Percentiles rank a stretch among this genome's conserved stretches.
phyloP scores from a whole-genome alignment of 2,329 filamentous ascomycete species.

The Teratosphaeria gauchensis region DNA sequence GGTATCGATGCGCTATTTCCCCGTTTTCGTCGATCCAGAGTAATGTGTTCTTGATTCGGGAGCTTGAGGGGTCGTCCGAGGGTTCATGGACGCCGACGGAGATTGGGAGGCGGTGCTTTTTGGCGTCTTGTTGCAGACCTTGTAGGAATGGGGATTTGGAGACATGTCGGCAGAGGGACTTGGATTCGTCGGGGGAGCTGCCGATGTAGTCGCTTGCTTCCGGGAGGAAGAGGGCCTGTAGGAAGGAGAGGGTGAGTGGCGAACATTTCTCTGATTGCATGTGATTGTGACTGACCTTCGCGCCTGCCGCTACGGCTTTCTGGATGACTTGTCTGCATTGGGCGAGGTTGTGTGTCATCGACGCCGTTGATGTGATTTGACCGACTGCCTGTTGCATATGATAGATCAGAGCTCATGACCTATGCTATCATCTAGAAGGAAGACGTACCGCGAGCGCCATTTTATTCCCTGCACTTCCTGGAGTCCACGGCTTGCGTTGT shows the following conservation, averaged over 20 bases:
- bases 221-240: conserved; percentile 72
- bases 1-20: conserved; percentile 56
- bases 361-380: conserved; percentile 78
- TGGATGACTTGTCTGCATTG: conserved; percentile 65
- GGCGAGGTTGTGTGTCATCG: conserved; percentile 66
- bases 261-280: not conserved
- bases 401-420: not conserved
- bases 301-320: conserved; percentile 65
- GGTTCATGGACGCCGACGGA: conserved; percentile 85
- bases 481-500: conserved; percentile 4
- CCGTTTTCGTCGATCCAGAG: conserved; percentile 58
- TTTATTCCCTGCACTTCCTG: conserved; percentile 1
- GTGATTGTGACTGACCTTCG: conserved; percentile 49
- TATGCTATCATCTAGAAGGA: not conserved
- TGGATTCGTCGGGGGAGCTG: conserved; percentile 54
- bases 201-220: conserved; percentile 89
- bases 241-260: conserved; percentile 3
- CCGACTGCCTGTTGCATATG: conserved; percentile 60
- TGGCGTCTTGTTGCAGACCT: conserved; percentile 62
- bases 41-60: conserved; percentile 53
- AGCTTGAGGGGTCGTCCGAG: conserved; percentile 35
- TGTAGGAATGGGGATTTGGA: conserved; percentile 61
- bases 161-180: conserved; percentile 60
- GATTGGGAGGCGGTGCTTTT: conserved; percentile 55
- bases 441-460: conserved; percentile 19